Conservation (phyloP, 2,329 filamentous ascomycete species). For the Neofusicoccum umdonicola region DNA sequence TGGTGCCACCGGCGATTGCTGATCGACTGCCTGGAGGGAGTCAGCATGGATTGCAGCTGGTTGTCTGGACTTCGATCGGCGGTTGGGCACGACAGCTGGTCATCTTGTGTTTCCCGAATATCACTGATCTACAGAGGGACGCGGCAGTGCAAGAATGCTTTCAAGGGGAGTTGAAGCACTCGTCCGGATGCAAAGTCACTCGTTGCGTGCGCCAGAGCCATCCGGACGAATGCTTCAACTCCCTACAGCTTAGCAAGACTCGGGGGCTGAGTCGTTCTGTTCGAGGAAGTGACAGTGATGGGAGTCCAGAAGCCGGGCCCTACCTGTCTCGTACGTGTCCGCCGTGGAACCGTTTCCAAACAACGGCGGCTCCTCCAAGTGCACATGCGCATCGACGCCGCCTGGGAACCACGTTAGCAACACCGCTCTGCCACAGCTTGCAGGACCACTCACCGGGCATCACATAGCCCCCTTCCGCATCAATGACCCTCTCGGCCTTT, state of each 20-base stretch:
- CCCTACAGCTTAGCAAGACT: too few species aligned
- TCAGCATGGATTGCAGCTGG: too few species aligned
- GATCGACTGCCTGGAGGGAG: slow-evolving; percentile 35
- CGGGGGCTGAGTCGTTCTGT: too few species aligned
- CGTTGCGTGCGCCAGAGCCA: too few species aligned
- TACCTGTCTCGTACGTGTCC: slow-evolving; percentile 38
- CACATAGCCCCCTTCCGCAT: slow-evolving; percentile 48
- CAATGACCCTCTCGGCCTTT: slow-evolving; percentile 34
- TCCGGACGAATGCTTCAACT: slow-evolving; percentile 11
- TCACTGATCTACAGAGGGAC: too few species aligned
- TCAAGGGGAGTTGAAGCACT: too few species aligned
- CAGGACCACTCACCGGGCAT: slow-evolving; percentile 24
- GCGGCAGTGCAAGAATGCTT: too few species aligned
- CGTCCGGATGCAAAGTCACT: neutral
- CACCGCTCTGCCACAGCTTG: slow-evolving; percentile 19
- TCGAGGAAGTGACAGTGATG: too few species aligned
- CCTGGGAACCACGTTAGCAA: slow-evolving; percentile 22
- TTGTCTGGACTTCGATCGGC: too few species aligned
- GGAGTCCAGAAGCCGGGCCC: neutral
- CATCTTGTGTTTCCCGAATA: too few species aligned
- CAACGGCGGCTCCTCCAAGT: slow-evolving; percentile 45
- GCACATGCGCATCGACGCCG: slow-evolving; percentile 49
- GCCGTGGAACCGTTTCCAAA: slow-evolving; percentile 27
- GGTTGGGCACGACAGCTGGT: too few species aligned
- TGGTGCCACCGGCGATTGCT: slow-evolving; percentile 50